Evolutionary conservation across 306 rosid genomes (phyloP), one percentile per base, ranked within the genome.

Genomic region (Malus asiatica): DNA sequence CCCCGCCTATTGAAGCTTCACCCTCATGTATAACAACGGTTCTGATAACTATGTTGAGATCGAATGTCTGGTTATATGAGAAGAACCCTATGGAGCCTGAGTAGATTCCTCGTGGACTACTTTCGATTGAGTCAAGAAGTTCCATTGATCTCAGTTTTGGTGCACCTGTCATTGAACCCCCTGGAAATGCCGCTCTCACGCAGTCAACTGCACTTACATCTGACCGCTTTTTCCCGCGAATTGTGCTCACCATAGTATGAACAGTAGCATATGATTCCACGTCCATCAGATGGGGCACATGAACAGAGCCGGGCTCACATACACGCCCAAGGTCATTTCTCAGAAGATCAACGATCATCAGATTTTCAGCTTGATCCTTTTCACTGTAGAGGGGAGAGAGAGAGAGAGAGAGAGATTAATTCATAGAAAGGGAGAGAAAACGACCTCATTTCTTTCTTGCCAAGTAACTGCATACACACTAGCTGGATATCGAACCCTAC

Each of bases 141-240:
- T 95, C 99, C 93, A 95, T 90, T 66, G 99, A 95, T 82, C 99
- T 89, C 81, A 95, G 80, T 91, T 95, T 95, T 1, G 99, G 98
- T 45, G 99, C 98, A 59, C 98, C 99, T 4, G 99, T 95, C 99
- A 95, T 95, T 3, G 99, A 95, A 77, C 99, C 98, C 51, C 99
- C 98, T 0, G 99, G 98, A 88, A 95, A 95, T 78, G 96, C 99
- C 32, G 98, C 98, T 80, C 81, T 88, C 46, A 95, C 90, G 52
- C 98, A 95, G 64, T 95, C 93, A 6, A 95, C 81, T 48, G 91
- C 86, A 70, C 88, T 82, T 60, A 84, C 27, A 78, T 88, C 82
- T 20, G 89, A 64, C 80, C 66, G 82, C 84, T 92, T 95, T 81
- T 84, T 83, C 76, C 99, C 99, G 8, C 91, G 90, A 75, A 95